Base-by-base conservation (phyloP, 208 protist genomes). In the Leishmania major region DNA sequence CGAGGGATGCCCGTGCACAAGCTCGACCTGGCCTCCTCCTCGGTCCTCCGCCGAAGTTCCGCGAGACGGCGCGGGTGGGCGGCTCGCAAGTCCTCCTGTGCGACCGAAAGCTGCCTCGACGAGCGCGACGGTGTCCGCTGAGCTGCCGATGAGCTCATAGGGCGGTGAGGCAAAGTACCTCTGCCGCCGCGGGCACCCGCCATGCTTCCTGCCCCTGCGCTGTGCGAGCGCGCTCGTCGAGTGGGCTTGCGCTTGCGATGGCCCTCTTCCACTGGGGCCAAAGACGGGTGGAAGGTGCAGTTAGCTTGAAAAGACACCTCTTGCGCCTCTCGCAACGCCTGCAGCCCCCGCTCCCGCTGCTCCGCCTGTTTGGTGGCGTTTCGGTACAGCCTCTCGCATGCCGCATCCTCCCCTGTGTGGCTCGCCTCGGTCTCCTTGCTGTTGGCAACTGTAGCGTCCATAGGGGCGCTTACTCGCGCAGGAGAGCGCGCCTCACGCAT, bases 201-300 rank as follows among this genome's bases (percentile, higher is more conserved):
- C 53, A 25, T 40, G 13, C 37, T 10, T 35, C 11, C 64, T n/a
- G 69, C 53, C 28, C 8, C 74, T 17, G 37, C 62, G 28, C 57
- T 57, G 51, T 31, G 31, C 22, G 51, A 51, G 22, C 62, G 66
- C 57, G 73, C 74, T 78, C 67, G 53, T 28, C 15, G 62, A 72
- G 40, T 59, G 77, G 72, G 69, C 74, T 35, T 69, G 51, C 66
- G 55, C 77, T 19, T 53, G 17, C 13, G 37, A 31, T 45, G 40
- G 19, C 60, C 67, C 31, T 47, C 25, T 62, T n/a, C 37, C 17
- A 66, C 45, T 53, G 64, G 5, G 5, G 53, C 60, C 49, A 83
- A 55, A 45, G 62, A 82, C n/a, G 82, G 80, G 17, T 40, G 81
- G 28, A 89, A 86, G 19, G 76, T 82, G 73, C 86, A 89, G n/a